These are phyloP conservation scores for Limnomonas spitsbergensis DNA, from an alignment of 139 green algal genomes.

Conservation along the genomic window DNA sequence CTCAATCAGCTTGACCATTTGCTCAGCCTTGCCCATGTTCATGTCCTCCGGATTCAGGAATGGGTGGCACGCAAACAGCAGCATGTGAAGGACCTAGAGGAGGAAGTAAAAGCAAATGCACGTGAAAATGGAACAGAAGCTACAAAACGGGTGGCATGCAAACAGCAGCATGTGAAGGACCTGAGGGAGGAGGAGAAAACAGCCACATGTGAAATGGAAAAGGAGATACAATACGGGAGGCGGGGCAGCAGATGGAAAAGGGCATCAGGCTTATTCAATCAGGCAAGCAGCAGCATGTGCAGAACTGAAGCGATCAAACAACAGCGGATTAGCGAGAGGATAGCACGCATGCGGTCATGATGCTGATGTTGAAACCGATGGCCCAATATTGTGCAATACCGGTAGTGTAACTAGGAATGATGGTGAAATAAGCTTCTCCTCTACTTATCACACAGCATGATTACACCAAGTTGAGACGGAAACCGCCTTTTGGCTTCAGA, in stretches of 20 bases:
- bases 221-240: background rate
- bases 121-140: background rate
- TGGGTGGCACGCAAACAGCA: slow-evolving; percentile 19
- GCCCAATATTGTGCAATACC: too few species aligned
- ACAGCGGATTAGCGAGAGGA: too few species aligned
- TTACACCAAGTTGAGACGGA: too few species aligned
- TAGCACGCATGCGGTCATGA: too few species aligned
- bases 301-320: background rate
- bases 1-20: slow-evolving; percentile 21
- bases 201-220: background rate
- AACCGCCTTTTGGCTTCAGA: too few species aligned
- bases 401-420: too few species aligned
- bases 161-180: slow-evolving; percentile 24
- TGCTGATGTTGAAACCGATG: too few species aligned
- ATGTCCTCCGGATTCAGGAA: slow-evolving; percentile 9
- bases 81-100: slow-evolving; percentile 14
- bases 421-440: too few species aligned
- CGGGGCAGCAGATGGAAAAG: too few species aligned
- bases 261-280: too few species aligned
- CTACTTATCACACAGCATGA: too few species aligned
- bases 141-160: slow-evolving; percentile 9
- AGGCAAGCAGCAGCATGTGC: slow-evolving; percentile 19
- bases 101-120: background rate
- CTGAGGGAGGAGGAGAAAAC: background rate
- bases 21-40: background rate